A percentile compares a stretch with the other conserved stretches of the same genome.
These are phyloP conservation scores for Fraxinus velutina DNA, from an alignment of 305 asterid species.

Conservation along the genomic window DNA sequence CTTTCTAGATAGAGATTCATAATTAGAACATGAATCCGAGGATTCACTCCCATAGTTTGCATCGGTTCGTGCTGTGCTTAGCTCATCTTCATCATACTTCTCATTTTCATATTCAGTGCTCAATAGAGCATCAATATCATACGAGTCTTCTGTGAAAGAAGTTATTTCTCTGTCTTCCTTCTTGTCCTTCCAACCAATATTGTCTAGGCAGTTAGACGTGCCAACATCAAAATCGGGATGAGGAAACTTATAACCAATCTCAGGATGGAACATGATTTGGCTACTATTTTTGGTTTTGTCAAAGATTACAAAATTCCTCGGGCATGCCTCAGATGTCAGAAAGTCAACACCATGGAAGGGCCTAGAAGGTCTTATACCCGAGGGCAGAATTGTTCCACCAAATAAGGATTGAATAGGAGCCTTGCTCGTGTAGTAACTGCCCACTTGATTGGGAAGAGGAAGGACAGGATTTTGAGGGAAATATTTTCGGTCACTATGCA, in stretches of 20 bases:
- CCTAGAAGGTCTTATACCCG: slow-evolving; percentile 30
- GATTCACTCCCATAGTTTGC: slow-evolving; percentile 46
- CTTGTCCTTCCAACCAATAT: slow-evolving; percentile 13
- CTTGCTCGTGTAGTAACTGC: slow-evolving; percentile 37
- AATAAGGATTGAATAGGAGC: slow-evolving; percentile 35
- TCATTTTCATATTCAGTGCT: slow-evolving; percentile 45
- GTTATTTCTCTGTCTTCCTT: slow-evolving; percentile 33
- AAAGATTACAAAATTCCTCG: slow-evolving; percentile 66
- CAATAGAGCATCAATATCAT: slow-evolving; percentile 68
- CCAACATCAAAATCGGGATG: slow-evolving; percentile 35
- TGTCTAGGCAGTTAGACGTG: slow-evolving; percentile 31
- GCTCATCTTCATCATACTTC: slow-evolving; percentile 45
- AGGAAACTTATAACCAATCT: slow-evolving; percentile 40
- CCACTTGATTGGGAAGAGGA: slow-evolving; percentile 42
- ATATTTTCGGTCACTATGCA: slow-evolving; percentile 47
- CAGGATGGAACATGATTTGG: slow-evolving; percentile 73
- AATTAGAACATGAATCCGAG: slow-evolving; percentile 67
- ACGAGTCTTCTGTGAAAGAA: slow-evolving; percentile 55
- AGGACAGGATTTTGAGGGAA: slow-evolving; percentile 33
- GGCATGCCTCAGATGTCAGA: slow-evolving; percentile 58
- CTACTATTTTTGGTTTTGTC: slow-evolving; percentile 51
- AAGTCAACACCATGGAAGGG: slow-evolving; percentile 44
- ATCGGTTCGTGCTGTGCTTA: slow-evolving; percentile 65
- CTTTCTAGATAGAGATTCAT: slow-evolving; percentile 38
- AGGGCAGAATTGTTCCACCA: slow-evolving; percentile 33